Percentiles rank a stretch among this genome's conserved stretches.
These are phyloP conservation scores for Diaporthe batatas DNA, from an alignment of 2,329 filamentous ascomycete genomes.

Conservation along the genomic window DNA sequence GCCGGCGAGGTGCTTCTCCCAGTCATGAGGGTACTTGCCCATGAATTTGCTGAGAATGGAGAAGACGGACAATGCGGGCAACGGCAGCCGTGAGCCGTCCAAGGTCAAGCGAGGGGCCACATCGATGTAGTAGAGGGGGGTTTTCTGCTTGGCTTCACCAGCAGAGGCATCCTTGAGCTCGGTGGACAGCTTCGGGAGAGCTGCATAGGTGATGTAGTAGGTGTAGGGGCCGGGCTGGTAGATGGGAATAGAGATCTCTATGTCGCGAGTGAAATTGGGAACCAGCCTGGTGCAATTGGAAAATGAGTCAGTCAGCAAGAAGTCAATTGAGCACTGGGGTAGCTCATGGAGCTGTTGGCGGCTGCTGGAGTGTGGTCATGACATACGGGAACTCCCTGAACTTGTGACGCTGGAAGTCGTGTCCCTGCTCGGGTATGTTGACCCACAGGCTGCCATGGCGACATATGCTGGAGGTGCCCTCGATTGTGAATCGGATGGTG, in stretches of 20 bases:
- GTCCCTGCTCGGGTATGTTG: slow-evolving; percentile 86
- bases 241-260: slow-evolving; percentile 91
- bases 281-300: slow-evolving; percentile 71
- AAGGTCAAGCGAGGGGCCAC: slow-evolving; percentile 85
- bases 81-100: slow-evolving; percentile 79
- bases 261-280: slow-evolving; percentile 92
- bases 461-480: slow-evolving; percentile 96
- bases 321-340: slow-evolving; percentile 22
- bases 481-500: slow-evolving; percentile 87
- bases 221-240: slow-evolving; percentile 87
- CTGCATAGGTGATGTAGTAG: slow-evolving; percentile 93
- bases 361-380: neutral
- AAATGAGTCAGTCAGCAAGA: slow-evolving; percentile 36
- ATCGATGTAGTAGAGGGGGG: slow-evolving; percentile 90
- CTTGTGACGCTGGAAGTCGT: slow-evolving; percentile 80
- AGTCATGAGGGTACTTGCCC: slow-evolving; percentile 90
- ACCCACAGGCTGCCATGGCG: slow-evolving; percentile 95
- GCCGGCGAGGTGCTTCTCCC: slow-evolving; percentile 88
- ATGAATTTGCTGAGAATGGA: slow-evolving; percentile 98
- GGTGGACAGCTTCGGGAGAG: slow-evolving; percentile 82
- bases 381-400: slow-evolving; percentile 92
- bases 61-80: slow-evolving; percentile 91
- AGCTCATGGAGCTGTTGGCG: neutral
- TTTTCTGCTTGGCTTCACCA: slow-evolving; percentile 71
- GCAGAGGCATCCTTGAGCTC: slow-evolving; percentile 62